Percentiles rank a stretch among this genome's conserved stretches.
phyloP scores from a whole-genome alignment of 2,329 filamentous ascomycete species.

The Chalaropsis thielavioides region DNA sequence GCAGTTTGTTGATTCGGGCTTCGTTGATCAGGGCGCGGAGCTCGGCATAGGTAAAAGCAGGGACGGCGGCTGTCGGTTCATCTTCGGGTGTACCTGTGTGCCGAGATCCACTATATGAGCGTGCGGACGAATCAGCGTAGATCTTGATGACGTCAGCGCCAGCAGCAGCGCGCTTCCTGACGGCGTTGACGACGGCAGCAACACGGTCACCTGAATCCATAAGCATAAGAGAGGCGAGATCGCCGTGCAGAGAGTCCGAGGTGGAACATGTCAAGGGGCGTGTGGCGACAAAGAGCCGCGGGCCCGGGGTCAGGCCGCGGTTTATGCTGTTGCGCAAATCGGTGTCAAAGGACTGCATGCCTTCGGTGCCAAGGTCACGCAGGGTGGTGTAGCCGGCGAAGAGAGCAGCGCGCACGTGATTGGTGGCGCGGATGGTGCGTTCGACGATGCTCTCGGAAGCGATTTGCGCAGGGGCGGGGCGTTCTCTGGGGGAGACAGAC shows the following conservation, averaged over 20 bases:
- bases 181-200: constrained; percentile 31
- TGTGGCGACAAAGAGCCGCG: constrained; percentile 41
- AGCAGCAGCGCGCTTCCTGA: constrained; percentile 32
- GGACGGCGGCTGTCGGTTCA: constrained; percentile 29
- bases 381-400: constrained; percentile 45
- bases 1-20: constrained; percentile 28
- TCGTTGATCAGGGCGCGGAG: constrained; percentile 37
- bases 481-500: constrained; percentile 24
- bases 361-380: constrained; percentile 41
- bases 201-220: constrained; percentile 34
- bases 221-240: background rate
- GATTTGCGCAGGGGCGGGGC: constrained; percentile 33
- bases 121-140: constrained; percentile 35
- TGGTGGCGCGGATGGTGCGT: constrained; percentile 38
- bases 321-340: constrained; percentile 39
- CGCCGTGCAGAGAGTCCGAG: constrained; percentile 23
- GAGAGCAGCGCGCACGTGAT: constrained; percentile 38
- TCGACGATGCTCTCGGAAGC: constrained; percentile 45
- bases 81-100: constrained; percentile 22
- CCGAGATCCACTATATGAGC: constrained; percentile 30
- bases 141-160: constrained; percentile 39
- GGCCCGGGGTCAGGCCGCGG: constrained; percentile 38
- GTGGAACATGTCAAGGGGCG: constrained; percentile 35
- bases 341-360: constrained; percentile 35
- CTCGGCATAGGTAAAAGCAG: constrained; percentile 35